Evolutionary conservation across 2,329 filamentous ascomycete genomes (phyloP), one percentile per base, ranked within the genome.

Genomic region (Monosporascus sp.): DNA sequence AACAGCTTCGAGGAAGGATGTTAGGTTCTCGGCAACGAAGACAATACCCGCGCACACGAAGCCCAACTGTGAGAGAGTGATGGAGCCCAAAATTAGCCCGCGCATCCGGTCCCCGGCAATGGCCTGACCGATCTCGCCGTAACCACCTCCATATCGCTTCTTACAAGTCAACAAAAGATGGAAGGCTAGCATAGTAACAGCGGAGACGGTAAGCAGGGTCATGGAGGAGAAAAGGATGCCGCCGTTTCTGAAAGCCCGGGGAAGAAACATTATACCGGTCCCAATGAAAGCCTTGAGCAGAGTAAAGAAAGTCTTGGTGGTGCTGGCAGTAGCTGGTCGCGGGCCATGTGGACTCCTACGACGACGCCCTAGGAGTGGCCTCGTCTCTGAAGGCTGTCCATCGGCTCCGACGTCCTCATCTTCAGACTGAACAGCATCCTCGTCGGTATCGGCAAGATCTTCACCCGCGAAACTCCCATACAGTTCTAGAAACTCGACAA

Each of bases 251-350:
- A 69, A 91, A 0, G 88, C 88, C 65, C 89, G 90, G 47, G 88
- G 88, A 45, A 91, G 68, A 64, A 91, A 91, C 83, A 91, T 89
- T 67, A 91, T 90, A 55, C 88, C 88, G 0, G 88, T 91, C 47
- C 88, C 88, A 50, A 91, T 81, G 62, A 91, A 91, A 1, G 88
- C 87, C 68, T 91, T 91, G 49, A 91, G 73, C 9, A 90, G 74
- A 0, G 87, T 91, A 67, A 90, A 90, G 70, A 91, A 91, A 0
- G 88, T 85, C 71, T 89, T 88, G 39, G 79, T 71, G n/a, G 81
- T 85, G 50, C 80, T 79, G 2, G 88, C 85, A 61, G 88, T 84
- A 20, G 84, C 85, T 37, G 79, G 73, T 55, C 68, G 74, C 46
- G 48, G 65, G 60, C 48, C 63, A 22, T 77, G 71, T 1, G 81